These are phyloP conservation scores for Trifolium dubium DNA, from an alignment of 306 rosid species.

Conservation along the genomic window DNA sequence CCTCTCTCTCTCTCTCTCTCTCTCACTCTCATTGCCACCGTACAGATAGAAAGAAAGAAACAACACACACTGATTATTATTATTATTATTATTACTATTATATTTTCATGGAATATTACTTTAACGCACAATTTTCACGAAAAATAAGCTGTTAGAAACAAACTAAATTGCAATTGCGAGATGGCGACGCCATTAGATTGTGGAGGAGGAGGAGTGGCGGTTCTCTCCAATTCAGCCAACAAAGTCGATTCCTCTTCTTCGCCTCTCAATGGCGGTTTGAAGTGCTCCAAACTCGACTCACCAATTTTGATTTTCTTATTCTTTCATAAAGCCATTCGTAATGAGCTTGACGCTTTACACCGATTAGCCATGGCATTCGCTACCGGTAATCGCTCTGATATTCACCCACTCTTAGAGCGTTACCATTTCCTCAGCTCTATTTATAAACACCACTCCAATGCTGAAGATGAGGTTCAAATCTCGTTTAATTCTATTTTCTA, in stretches of 20 bases:
- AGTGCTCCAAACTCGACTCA: constrained; percentile 61
- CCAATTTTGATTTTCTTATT: constrained; percentile 89
- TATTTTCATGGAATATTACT: too few relatives aligned
- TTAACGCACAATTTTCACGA: too few relatives aligned
- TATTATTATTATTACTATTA: too few relatives aligned
- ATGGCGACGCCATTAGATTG: constrained; percentile 80
- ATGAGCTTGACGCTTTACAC: constrained; percentile 90
- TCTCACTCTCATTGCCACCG: constrained; percentile 28
- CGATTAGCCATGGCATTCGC: constrained; percentile 87
- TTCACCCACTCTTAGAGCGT: constrained; percentile 68
- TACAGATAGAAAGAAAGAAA: neutral
- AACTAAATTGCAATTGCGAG: neutral
- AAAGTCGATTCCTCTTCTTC: constrained; percentile 73
- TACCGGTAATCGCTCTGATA: constrained; percentile 70
- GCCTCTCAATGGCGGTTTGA: constrained; percentile 50
- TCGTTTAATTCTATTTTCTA: neutral
- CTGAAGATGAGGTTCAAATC: constrained; percentile 92
- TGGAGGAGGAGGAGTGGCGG: constrained; percentile 83
- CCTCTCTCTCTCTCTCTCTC: neutral
- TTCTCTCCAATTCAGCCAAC: constrained; percentile 57
- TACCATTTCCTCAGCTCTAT: constrained; percentile 87
- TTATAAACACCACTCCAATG: constrained; percentile 93
- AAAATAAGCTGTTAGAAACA: neutral
- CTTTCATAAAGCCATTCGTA: constrained; percentile 89
- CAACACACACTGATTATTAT: too few relatives aligned